Evolutionary conservation across 208 protist genomes (phyloP), one percentile per base, ranked within the genome.

Genomic region (Phytomonas francai): DNA sequence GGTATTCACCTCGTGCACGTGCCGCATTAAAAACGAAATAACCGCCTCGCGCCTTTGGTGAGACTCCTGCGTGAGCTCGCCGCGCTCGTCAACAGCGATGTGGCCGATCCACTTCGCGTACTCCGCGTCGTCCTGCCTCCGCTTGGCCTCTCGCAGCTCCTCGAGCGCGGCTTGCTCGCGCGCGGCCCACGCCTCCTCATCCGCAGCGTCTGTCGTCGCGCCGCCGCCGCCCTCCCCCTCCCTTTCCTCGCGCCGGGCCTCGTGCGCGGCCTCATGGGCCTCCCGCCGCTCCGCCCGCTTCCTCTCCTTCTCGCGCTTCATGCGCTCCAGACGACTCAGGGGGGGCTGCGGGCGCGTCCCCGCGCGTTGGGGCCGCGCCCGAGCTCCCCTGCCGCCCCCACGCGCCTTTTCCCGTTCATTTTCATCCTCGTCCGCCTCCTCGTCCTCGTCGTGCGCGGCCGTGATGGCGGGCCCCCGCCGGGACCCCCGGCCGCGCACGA

Each of bases 31-130:
- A 58, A 77, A 86, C 0, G 60, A 25, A 0, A 74, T 59, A 27
- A 90, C 56, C 7, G 63, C 58, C 33, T 74, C 72, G 16, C 79
- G 79, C 19, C 74, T 70, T 67, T 70, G 54, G 0, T 63, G 73
- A 57, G 66, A 74, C 70, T 84, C 84, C 29, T 88, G 80, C 30
- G 77, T 80, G 12, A 93, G 56, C 64, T 93, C 87, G n/a, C 87
- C 84, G 28, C 81, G 68, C 64, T 78, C 81, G 67, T 88, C 87
- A 9, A 90, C 76, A 4, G 71, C 81, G 32, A 90, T 93, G 33
- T 77, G 78, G 14, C 71, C 74, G 1, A 79, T 75, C 84, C 87
- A 90, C 60, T 80, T 82, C 11, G 70, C 73, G 67, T 90, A 90
- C 69, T 89, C 87, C 54, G 84, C 87, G 28, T 87, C 78, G 2